Conservation (phyloP, 371 early-diverging fungal species). For the Entomophthora muscae region DNA sequence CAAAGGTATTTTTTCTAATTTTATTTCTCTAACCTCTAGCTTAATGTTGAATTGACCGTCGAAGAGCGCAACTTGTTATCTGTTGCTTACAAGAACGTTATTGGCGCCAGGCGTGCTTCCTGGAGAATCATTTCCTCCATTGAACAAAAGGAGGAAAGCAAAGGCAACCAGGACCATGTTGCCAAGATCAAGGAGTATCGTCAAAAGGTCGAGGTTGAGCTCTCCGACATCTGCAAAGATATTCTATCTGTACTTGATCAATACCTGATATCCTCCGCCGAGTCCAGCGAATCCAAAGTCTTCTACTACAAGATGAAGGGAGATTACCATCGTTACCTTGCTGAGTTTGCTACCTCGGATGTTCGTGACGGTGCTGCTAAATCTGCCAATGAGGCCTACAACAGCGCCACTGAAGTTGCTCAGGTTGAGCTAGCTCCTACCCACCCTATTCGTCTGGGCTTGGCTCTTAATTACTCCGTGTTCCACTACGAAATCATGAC, state of each 20-base stretch:
- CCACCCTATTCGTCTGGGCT: constrained; percentile 77
- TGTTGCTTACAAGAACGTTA: constrained; percentile 95
- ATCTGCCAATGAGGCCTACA: constrained; percentile 59
- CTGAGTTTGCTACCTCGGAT: constrained; percentile 62
- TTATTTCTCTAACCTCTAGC: constrained; percentile 15
- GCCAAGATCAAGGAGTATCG: constrained; percentile 55
- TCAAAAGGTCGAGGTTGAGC: constrained; percentile 53
- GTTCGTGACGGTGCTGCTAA: constrained; percentile 45
- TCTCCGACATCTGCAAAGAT: constrained; percentile 60
- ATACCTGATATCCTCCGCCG: constrained; percentile 45
- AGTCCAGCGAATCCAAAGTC: constrained; percentile 60
- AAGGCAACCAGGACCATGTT: constrained; percentile 46
- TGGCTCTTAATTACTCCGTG: constrained; percentile 81
- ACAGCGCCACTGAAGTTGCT: constrained; percentile 56
- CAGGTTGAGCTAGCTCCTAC: constrained; percentile 51
- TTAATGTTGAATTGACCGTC: constrained; percentile 46
- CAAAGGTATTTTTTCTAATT: constrained; percentile 11
- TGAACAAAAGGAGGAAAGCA: constrained; percentile 74
- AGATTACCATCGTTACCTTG: constrained; percentile 82
- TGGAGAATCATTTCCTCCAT: constrained; percentile 92
- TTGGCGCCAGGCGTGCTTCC: constrained; percentile 89
- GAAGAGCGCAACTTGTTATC: constrained; percentile 91
- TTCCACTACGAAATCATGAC: constrained; percentile 86
- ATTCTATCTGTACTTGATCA: constrained; percentile 58
- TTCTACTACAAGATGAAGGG: constrained; percentile 81